Percentiles rank a stretch among this genome's conserved stretches.
phyloP scores from a whole-genome alignment of 2,329 filamentous ascomycete species.

The Sporothrix variecibatus region DNA sequence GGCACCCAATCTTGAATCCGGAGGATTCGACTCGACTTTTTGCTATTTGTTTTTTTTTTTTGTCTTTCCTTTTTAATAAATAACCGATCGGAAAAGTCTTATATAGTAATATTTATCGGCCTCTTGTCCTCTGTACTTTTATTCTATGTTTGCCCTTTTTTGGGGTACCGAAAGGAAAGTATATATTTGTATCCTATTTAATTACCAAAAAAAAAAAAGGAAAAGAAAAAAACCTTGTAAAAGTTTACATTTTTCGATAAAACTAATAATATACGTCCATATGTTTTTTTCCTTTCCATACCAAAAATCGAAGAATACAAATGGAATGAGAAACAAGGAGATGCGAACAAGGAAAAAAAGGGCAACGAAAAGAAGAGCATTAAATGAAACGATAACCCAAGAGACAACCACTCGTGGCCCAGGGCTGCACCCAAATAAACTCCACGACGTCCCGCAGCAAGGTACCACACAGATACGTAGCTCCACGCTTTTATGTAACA shows the following conservation, averaged over 20 bases:
- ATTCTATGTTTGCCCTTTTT: not conserved
- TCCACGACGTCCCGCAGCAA: too few species aligned
- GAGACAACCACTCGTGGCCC: too few species aligned
- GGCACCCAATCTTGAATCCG: constrained; percentile 31
- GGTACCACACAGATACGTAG: not conserved
- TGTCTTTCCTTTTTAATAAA: not conserved
- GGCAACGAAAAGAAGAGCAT: not conserved
- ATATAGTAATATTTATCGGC: not conserved
- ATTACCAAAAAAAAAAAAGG: not conserved
- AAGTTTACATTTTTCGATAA: not conserved
- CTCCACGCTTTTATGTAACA: not conserved
- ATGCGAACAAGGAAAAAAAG: not conserved
- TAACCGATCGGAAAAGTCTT: too few species aligned
- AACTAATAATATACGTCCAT: not conserved
- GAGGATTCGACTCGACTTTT: constrained; percentile 28
- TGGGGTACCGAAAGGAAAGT: too few species aligned
- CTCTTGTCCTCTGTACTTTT: not conserved
- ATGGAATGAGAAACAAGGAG: too few species aligned
- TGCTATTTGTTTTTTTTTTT: not conserved
- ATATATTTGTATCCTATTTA: too few species aligned
- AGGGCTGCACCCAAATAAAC: too few species aligned
- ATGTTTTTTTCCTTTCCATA: too few species aligned
- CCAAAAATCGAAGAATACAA: not conserved
- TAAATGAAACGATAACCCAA: not conserved
- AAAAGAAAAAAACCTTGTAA: too few species aligned